phyloP scores from a whole-genome alignment of 306 rosid species.

The Dalbergia cochinchinensis region DNA sequence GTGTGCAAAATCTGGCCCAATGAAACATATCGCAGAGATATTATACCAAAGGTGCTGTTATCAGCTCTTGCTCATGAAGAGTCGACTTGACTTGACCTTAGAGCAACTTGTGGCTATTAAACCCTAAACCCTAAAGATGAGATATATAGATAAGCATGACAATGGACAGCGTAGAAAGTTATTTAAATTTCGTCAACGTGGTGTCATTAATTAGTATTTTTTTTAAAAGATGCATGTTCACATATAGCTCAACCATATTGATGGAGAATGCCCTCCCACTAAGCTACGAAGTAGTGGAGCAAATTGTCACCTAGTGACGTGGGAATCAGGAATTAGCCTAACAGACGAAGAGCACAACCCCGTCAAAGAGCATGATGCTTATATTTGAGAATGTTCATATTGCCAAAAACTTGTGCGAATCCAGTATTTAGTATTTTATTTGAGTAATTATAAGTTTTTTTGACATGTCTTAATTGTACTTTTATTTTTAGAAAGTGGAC shows the following conservation, averaged over 20 bases:
- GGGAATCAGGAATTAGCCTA: background rate
- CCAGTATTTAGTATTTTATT: no score
- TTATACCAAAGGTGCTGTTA: no score
- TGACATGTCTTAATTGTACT: no score
- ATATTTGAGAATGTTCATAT: constrained; percentile 2
- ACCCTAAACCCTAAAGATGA: no score
- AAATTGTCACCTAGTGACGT: constrained; percentile 18
- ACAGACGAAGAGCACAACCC: background rate
- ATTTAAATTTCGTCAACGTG: background rate
- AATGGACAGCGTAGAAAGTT: background rate
- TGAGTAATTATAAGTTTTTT: no score
- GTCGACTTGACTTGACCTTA: constrained; percentile 15
- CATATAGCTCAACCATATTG: background rate
- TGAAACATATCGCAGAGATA: no score
- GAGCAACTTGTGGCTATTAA: constrained; percentile 10
- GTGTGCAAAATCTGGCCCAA: no score
- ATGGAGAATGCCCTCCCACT: background rate
- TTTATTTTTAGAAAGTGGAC: no score
- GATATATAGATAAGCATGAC: constrained; percentile 1
- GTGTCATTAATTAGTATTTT: background rate
- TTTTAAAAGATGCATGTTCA: constrained; percentile 17
- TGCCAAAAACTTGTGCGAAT: background rate
- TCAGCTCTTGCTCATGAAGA: no score
- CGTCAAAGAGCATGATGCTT: background rate
- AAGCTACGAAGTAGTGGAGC: constrained; percentile 25